A percentile compares a stretch with the other conserved stretches of the same genome.
These are phyloP conservation scores for Corylus americana DNA, from an alignment of 306 rosid species.

Conservation along the genomic window DNA sequence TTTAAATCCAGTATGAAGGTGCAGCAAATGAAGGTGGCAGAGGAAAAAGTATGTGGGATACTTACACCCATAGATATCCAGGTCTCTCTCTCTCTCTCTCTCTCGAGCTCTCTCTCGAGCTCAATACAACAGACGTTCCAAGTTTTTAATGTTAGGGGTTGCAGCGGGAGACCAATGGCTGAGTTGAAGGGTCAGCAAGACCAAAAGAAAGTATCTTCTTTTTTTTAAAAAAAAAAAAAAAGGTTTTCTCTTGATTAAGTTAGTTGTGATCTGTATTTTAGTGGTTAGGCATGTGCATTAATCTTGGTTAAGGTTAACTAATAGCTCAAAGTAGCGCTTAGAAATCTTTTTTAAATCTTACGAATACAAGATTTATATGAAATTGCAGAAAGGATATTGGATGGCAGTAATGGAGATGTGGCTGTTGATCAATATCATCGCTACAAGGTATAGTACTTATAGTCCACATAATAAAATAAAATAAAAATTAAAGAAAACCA, in stretches of 20 bases:
- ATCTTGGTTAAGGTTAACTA: neutral
- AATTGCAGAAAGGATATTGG: constrained; percentile 35
- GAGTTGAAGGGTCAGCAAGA: no score
- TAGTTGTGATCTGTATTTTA: no score
- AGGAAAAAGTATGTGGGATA: constrained; percentile 49
- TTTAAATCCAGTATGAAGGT: constrained; percentile 38
- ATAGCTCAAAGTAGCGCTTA: neutral
- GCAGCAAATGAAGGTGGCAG: constrained; percentile 43
- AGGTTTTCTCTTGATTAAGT: no score
- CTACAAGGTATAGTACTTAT: constrained; percentile 31
- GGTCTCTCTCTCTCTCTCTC: constrained; percentile 9
- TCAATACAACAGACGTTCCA: neutral
- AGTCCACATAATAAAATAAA: no score
- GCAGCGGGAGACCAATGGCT: no score
- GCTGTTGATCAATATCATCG: constrained; percentile 47
- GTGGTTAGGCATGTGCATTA: no score
- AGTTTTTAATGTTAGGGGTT: no score
- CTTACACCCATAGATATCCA: constrained; percentile 34
- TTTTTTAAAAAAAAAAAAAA: no score
- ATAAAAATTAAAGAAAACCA: no score
- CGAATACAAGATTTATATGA: neutral
- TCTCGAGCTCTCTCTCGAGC: no score
- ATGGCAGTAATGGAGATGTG: constrained; percentile 43
- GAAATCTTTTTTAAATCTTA: neutral
- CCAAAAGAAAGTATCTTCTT: no score